Evolutionary conservation across 805 yeast genomes (phyloP).

Genomic region (Metschnikowia kunwiensis): DNA sequence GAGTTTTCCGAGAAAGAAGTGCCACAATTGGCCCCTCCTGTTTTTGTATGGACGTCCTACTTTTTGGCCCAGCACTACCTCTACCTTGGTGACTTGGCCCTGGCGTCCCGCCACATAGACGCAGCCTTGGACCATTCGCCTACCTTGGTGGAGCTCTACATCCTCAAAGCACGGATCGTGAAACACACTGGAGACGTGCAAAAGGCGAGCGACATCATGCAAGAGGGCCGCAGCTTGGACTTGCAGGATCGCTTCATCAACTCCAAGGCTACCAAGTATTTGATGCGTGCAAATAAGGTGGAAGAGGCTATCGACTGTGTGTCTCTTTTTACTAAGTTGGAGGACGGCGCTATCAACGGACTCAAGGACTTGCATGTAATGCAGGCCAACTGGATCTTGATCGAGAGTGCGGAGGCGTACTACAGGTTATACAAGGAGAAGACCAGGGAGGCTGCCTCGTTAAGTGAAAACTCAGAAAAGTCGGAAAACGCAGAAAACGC

Average conservation of each 20-base stretch:
- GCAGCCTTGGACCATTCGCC: constrained; percentile 72
- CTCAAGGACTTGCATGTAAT: constrained; percentile 80
- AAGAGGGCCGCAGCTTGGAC: constrained; percentile 71
- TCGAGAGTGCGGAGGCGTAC: constrained; percentile 83
- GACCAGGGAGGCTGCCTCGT: constrained; percentile 18
- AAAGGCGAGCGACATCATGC: constrained; percentile 64
- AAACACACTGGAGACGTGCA: constrained; percentile 64
- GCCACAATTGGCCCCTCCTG: constrained; percentile 38
- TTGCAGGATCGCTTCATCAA: constrained; percentile 90
- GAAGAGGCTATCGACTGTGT: constrained; percentile 73
- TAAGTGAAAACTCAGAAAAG: constrained; percentile 23
- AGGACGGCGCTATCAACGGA: constrained; percentile 78
- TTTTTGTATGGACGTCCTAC: constrained; percentile 66
- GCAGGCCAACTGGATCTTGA: constrained; percentile 89
- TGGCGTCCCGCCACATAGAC: constrained; percentile 58
- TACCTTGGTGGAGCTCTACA: constrained; percentile 76
- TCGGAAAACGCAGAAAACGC: constrained; percentile 24
- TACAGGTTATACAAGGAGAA: constrained; percentile 48
- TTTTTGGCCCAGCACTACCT: constrained; percentile 78
- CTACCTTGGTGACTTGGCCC: constrained; percentile 46
- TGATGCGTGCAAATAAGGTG: constrained; percentile 67
- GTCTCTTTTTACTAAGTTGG: constrained; percentile 74
- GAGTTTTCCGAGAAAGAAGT: constrained; percentile 40
- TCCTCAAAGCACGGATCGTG: constrained; percentile 74
- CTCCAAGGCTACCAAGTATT: constrained; percentile 81